phyloP scores from a whole-genome alignment of 345 rosid species.

The Eucalyptus lansdowneana region DNA sequence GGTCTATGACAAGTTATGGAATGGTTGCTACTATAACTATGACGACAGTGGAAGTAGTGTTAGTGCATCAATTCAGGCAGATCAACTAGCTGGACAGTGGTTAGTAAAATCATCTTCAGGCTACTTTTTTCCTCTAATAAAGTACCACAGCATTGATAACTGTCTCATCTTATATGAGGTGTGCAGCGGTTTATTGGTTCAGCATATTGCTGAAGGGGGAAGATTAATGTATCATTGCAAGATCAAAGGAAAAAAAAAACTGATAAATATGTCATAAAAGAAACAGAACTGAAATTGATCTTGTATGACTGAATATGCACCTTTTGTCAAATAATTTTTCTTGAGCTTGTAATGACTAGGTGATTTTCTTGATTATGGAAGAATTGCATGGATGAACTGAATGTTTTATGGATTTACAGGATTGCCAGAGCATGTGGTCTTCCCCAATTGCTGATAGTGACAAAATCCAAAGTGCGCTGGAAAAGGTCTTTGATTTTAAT shows the following conservation, averaged over 20 bases:
- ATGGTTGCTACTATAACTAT: conserved; percentile 82
- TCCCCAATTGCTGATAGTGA: conserved; percentile 59
- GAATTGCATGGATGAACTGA: background rate
- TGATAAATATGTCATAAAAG: background rate
- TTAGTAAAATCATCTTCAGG: background rate
- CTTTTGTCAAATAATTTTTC: background rate
- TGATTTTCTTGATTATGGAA: background rate
- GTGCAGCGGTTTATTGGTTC: background rate
- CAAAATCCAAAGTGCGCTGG: conserved; percentile 48
- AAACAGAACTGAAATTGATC: background rate
- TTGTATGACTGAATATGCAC: background rate
- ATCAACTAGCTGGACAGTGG: conserved; percentile 98
- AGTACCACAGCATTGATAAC: background rate
- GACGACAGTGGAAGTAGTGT: conserved; percentile 46
- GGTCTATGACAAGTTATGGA: conserved; percentile 75
- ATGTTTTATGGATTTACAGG: conserved; percentile 15
- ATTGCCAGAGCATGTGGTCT: conserved; percentile 84
- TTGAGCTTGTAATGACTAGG: background rate
- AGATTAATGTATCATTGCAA: background rate
- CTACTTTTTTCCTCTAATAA: background rate
- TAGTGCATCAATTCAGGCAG: conserved; percentile 87
- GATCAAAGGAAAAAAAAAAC: background rate
- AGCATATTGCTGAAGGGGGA: background rate
- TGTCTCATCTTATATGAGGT: background rate
- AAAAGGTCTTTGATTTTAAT: conserved; percentile 65